Base-by-base conservation (phyloP, 768 basidiomycete genomes). In the Mycena olivaceomarginata region DNA sequence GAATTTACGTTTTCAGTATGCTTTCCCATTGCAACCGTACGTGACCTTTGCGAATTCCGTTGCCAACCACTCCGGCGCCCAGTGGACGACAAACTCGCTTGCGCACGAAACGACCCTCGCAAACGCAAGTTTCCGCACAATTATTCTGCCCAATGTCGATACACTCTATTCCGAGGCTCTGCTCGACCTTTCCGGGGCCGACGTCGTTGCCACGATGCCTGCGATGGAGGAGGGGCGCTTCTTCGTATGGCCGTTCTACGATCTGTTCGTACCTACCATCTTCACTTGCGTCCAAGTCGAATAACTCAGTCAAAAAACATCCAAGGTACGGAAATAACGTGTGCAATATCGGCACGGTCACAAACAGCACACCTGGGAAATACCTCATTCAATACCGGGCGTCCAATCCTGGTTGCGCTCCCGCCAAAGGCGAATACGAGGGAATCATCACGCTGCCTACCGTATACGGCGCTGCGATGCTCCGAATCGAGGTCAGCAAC, bases 211-310 rank as follows among this genome's bases (percentile, higher is more conserved):
- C 16, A 67, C 53, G 15, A 72, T 77, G 57, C 64, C 75, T 2
- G 0, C 43, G 0, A 12, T 67, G 70, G 46, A 48, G 10, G 25
- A 25, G 18, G 75, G 70, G 2, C 65, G 70, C 6, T 77, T 74
- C 25, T 67, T 40, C 18, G 75, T 77, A 3, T 77, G 41, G 64
- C 65, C 75, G 1, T 77, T 77, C 37, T 77, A 77, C 45, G 75
- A 77, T n/a, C 0, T 68, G 75, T 77, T 7, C 18, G 75, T 67
- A 16, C 4, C 48, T 51, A 16, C 48, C 11, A 15, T 18, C 12
- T 51, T 15, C 15, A 2, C 18, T 18, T 51, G 12, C 18, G 4
- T 51, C 1, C 15, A 7, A 51, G n/a, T 25, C 53, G 2, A 20
- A 37, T 9, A 16, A 40, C 39, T 62, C 2, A 62, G 1, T 40